Evolutionary conservation across 805 yeast species (phyloP).

Genomic region (Isabelozyma heimii): DNA sequence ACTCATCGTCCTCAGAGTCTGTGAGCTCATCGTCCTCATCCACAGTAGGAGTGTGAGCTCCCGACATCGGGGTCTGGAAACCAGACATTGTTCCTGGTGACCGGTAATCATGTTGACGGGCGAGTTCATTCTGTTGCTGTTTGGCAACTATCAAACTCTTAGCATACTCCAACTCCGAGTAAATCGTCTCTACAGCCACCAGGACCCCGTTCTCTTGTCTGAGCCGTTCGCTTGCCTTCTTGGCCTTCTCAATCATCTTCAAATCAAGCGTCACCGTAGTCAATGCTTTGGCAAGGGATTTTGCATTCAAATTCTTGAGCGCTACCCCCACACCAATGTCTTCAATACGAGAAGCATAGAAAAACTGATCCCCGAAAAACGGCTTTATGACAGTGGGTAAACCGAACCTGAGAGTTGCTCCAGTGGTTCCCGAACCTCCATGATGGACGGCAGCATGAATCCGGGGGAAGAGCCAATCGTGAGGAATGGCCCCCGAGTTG

Average conservation of each 20-base stretch:
- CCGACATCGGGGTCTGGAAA: conserved; percentile 10
- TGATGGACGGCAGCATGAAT: conserved; percentile 96
- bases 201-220: conserved; percentile 76
- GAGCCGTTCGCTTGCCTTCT: conserved; percentile 58
- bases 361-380: conserved; percentile 94
- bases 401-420: conserved; percentile 84
- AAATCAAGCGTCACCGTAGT: conserved; percentile 64
- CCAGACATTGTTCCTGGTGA: too few relatives aligned
- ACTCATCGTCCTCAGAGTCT: conserved; percentile 8
- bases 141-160: conserved; percentile 51
- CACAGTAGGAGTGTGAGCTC: conserved; percentile 24
- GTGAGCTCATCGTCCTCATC: conserved; percentile 14
- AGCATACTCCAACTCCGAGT: conserved; percentile 77
- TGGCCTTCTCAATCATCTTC: conserved; percentile 67
- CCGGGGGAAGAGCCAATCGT: conserved; percentile 89
- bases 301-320: conserved; percentile 63
- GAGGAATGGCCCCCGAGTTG: conserved; percentile 75
- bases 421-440: conserved; percentile 97
- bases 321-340: conserved; percentile 84
- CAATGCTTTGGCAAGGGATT: conserved; percentile 64
- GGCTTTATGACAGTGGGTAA: conserved; percentile 90
- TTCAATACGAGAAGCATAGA: conserved; percentile 83
- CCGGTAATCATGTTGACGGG: conserved; percentile 13
- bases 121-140: conserved; percentile 30
- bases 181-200: conserved; percentile 74